phyloP scores from a whole-genome alignment of 2,329 filamentous ascomycete genomes.

The Botrytis paeoniae region DNA sequence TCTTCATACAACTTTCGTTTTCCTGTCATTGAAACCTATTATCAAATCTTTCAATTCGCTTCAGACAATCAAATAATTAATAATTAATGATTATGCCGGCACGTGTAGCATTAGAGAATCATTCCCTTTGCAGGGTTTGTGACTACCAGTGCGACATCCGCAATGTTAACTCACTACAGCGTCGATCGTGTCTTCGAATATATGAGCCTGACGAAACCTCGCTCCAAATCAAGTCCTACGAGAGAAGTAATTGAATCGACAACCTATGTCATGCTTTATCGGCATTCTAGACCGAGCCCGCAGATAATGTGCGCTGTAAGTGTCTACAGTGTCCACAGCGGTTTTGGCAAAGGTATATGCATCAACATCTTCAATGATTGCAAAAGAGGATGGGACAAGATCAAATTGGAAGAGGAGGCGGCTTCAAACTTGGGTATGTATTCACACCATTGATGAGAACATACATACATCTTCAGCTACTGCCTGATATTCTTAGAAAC shows the following conservation, averaged over 20 bases:
- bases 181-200: background rate
- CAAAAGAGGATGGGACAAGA: background rate
- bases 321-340: fast-evolving
- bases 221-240: background rate
- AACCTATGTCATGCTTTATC: background rate
- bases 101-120: background rate
- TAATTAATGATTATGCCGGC: background rate
- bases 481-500: background rate
- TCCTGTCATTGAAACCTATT: background rate
- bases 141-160: background rate
- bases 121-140: background rate
- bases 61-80: background rate
- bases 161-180: fast-evolving
- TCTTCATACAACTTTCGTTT: background rate
- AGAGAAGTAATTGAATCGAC: background rate
- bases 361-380: fast-evolving
- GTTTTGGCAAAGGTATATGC: background rate
- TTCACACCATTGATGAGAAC: background rate
- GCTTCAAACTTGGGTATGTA: background rate
- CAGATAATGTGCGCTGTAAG: background rate
- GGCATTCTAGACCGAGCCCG: background rate
- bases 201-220: background rate
- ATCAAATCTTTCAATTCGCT: background rate
- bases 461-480: background rate
- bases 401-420: background rate